phyloP scores from a whole-genome alignment of 2,329 filamentous ascomycete genomes.

The Parastagonospora nodorum region DNA sequence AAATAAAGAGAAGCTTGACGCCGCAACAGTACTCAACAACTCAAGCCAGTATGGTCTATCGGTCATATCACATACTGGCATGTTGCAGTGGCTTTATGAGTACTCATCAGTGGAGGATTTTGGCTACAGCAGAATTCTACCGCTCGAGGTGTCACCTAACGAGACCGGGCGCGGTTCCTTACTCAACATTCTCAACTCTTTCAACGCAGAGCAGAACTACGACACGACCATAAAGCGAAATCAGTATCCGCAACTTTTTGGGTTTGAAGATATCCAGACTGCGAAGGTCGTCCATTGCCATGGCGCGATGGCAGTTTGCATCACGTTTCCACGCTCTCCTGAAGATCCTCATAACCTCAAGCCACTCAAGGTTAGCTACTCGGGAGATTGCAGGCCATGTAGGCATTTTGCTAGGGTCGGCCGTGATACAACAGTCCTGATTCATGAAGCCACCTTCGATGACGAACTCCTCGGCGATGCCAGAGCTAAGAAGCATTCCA shows the following conservation, averaged over 20 bases:
- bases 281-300: constrained; percentile 78
- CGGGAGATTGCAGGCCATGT: constrained; percentile 84
- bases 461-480: constrained; percentile 82
- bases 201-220: constrained; percentile 8
- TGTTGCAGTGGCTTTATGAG: constrained; percentile 79
- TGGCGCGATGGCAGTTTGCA: constrained; percentile 73
- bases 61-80: constrained; percentile 71
- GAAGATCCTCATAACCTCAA: constrained; percentile 38
- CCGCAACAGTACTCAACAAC: constrained; percentile 44
- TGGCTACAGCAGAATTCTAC: constrained; percentile 66
- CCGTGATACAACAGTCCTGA: constrained; percentile 75
- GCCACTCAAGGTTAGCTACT: constrained; percentile 86
- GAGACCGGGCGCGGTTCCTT: constrained; percentile 13
- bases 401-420: constrained; percentile 72
- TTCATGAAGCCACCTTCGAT: constrained; percentile 97
- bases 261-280: constrained; percentile 70
- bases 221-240: constrained; percentile 12
- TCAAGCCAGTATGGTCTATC: constrained; percentile 30
- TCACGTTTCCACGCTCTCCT: constrained; percentile 70
- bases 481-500: constrained; percentile 85
- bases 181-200: constrained; percentile 35
- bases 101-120: constrained; percentile 79
- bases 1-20: constrained; percentile 18
- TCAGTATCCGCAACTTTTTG: constrained; percentile 57
- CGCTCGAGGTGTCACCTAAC: constrained; percentile 51